These are phyloP conservation scores for Cymbidium sinense DNA, from an alignment of 106 monocot genomes.

Conservation along the genomic window DNA sequence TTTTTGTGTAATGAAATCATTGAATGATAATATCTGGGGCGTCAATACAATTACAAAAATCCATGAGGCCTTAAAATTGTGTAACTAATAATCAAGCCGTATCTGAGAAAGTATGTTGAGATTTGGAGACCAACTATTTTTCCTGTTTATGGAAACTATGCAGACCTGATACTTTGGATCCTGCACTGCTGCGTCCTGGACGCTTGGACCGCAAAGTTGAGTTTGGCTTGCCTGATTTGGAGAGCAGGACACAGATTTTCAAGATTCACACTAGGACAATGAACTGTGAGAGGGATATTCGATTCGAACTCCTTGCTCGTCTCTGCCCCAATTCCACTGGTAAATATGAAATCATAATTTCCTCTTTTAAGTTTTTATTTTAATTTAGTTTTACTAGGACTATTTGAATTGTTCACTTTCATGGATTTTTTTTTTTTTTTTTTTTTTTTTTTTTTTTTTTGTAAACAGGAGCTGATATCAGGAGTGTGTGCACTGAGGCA, in stretches of 20 bases:
- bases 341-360: constrained; percentile 11
- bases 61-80: too few species aligned
- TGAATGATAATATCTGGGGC: too few species aligned
- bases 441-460: neutral
- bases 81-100: too few species aligned
- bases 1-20: too few species aligned
- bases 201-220: constrained; percentile 96
- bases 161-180: constrained; percentile 92
- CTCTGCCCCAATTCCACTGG: constrained; percentile 97
- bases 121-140: neutral
- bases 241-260: constrained; percentile 92
- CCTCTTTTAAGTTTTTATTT: neutral
- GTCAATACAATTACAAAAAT: too few species aligned
- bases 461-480: constrained; percentile 69
- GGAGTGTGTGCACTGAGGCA: constrained; percentile 98
- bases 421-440: neutral
- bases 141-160: neutral
- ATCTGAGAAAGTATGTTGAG: too few species aligned
- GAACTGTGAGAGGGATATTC: constrained; percentile 95
- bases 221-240: constrained; percentile 90
- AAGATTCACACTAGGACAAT: constrained; percentile 97
- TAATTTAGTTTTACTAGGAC: neutral
- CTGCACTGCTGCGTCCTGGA: constrained; percentile 85
- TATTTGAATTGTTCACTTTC: neutral
- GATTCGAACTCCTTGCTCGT: constrained; percentile 95